A percentile compares a stretch with the other conserved stretches of the same genome.
Conservation (phyloP, 192 early-diverging fungal genomes). For the Backusella mclennaniae region DNA sequence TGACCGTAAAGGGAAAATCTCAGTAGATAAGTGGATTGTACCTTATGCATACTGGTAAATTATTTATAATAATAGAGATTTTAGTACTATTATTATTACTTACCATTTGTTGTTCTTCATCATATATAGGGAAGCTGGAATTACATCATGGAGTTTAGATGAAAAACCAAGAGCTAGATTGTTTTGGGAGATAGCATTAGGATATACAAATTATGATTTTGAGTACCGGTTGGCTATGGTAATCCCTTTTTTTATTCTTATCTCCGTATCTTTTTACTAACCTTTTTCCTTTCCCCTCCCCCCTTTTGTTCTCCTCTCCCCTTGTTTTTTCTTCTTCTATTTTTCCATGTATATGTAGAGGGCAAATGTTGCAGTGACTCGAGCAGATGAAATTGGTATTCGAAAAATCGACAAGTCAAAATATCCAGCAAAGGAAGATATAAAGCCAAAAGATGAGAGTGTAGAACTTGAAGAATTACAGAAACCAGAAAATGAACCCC, state of each 20-base stretch:
- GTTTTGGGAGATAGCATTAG: constrained; percentile 46
- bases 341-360: constrained; percentile 5
- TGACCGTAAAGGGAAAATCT: constrained; percentile 39
- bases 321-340: not conserved
- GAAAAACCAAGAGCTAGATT: constrained; percentile 29
- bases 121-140: constrained; percentile 43
- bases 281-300: not conserved
- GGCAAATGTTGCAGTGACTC: constrained; percentile 24
- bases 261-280: constrained; percentile 17
- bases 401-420: not conserved
- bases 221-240: constrained; percentile 42
- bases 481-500: not conserved
- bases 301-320: not conserved
- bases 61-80: not conserved
- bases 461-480: not conserved
- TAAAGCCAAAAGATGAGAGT: not conserved
- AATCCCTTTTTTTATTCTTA: not conserved
- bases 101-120: not conserved
- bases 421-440: not conserved
- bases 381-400: constrained; percentile 23
- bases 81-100: not conserved
- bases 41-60: constrained; percentile 54
- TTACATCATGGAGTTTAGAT: constrained; percentile 44
- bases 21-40: constrained; percentile 47
- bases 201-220: constrained; percentile 51